A percentile compares a stretch with the other conserved stretches of the same genome.
Conservation (phyloP, 2,329 filamentous ascomycete species). For the Botrytis cinerea region DNA sequence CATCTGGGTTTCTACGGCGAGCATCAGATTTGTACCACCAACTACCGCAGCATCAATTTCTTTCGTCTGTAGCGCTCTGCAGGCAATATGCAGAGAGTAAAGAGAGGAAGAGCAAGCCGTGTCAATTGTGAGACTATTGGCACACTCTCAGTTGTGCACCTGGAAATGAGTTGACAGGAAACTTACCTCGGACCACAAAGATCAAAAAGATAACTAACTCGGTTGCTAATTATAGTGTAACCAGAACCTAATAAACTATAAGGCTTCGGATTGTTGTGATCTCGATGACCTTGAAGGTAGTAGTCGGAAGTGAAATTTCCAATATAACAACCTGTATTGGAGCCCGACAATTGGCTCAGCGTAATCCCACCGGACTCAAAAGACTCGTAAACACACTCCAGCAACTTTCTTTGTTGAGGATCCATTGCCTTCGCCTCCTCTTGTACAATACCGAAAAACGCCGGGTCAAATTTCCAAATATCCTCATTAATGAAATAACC, state of each 20-base stretch:
- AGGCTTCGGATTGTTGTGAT: constrained; percentile 33
- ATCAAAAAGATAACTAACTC: constrained; percentile 27
- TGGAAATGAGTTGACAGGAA: constrained; percentile 58
- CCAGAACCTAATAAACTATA: constrained; percentile 31
- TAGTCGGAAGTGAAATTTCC: constrained; percentile 27
- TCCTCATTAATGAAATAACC: constrained; percentile 38
- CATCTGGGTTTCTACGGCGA: constrained; percentile 18
- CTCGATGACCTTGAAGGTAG: constrained; percentile 16
- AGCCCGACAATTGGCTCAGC: constrained; percentile 28
- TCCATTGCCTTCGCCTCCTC: constrained; percentile 19
- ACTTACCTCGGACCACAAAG: constrained; percentile 50
- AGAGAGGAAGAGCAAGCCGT: constrained; percentile 51
- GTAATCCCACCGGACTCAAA: constrained; percentile 21
- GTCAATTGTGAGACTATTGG: constrained; percentile 46
- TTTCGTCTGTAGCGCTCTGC: constrained; percentile 46
- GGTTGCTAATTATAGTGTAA: constrained; percentile 33
- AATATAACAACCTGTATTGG: constrained; percentile 31
- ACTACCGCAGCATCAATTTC: constrained; percentile 42
- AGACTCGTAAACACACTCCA: constrained; percentile 18
- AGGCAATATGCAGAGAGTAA: constrained; percentile 46
- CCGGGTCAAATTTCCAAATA: constrained; percentile 30
- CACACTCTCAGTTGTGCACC: constrained; percentile 28
- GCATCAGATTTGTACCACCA: constrained; percentile 32
- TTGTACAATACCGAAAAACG: constrained; percentile 20
- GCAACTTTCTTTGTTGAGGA: constrained; percentile 21